phyloP scores from a whole-genome alignment of 177 flowering plant species.

The Vitis hybrid region DNA sequence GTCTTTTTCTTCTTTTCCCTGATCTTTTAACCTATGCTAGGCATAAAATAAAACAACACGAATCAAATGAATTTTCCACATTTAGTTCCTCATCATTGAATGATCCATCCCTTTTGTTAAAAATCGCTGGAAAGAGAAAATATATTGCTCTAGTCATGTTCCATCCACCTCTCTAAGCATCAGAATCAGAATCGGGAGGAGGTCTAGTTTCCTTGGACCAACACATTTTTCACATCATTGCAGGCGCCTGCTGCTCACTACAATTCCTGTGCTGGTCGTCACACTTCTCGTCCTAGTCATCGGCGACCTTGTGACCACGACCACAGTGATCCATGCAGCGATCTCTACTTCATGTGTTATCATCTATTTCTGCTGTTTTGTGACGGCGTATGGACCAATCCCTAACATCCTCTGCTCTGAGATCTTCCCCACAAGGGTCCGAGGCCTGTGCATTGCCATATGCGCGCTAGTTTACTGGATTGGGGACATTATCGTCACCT shows the following conservation, averaged over 20 bases:
- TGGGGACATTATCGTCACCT: conserved; percentile 83
- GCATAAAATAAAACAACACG: no score
- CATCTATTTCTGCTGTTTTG: conserved; percentile 80
- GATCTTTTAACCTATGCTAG: no score
- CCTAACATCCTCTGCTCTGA: conserved; percentile 93
- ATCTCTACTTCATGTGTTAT: conserved; percentile 74
- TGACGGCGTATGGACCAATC: conserved; percentile 85
- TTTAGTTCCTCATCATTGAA: no score
- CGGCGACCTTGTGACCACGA: conserved; percentile 40
- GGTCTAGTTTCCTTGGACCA: no score
- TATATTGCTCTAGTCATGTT: no score
- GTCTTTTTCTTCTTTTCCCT: no score
- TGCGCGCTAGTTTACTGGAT: conserved; percentile 84
- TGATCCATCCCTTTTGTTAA: no score
- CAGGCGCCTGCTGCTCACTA: conserved; percentile 74
- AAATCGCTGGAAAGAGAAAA: no score
- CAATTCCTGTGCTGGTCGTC: conserved; percentile 67
- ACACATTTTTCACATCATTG: conserved; percentile 6
- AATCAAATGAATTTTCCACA: no score
- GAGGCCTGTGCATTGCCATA: conserved; percentile 89
- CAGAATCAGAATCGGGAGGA: no score
- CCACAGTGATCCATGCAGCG: conserved; percentile 49
- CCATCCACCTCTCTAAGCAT: no score
- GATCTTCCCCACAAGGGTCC: conserved; percentile 89
- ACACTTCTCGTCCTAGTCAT: conserved; percentile 64